Evolutionary conservation across 1,284 basidiomycete species (phyloP).

Genomic region (Boletellus deceptivus): DNA sequence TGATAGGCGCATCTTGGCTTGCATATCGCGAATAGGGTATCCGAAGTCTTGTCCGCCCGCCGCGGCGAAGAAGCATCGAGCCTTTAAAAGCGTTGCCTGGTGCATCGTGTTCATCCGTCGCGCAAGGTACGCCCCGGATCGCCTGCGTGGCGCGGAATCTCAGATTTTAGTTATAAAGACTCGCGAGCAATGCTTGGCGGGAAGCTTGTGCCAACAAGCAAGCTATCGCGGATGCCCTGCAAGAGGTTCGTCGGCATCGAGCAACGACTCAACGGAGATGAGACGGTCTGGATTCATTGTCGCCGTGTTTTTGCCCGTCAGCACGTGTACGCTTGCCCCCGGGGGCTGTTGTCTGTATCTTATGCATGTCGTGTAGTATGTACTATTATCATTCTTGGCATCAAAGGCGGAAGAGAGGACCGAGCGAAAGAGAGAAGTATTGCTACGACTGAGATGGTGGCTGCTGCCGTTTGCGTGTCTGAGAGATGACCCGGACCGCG

Average conservation of each 20-base stretch:
- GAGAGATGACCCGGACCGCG: constrained; percentile 60
- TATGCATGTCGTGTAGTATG: constrained; percentile 19
- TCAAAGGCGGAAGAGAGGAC: not conserved
- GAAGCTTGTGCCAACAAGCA: constrained; percentile 58
- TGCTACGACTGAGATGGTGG: constrained; percentile 20
- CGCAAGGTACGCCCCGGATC: constrained; percentile 52
- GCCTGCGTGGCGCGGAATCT: constrained; percentile 1
- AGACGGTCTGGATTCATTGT: constrained; percentile 7
- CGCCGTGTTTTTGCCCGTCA: constrained; percentile 5
- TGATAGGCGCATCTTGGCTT: constrained; percentile 74
- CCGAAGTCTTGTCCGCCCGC: constrained; percentile 37
- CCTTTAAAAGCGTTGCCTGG: constrained; percentile 58
- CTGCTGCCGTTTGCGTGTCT: constrained; percentile 32
- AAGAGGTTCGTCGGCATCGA: constrained; percentile 64
- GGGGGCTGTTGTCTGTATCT: constrained; percentile 23
- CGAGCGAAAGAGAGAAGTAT: not conserved
- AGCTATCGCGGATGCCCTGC: constrained; percentile 60
- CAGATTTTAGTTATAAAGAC: constrained; percentile 37
- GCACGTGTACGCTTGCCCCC: not conserved
- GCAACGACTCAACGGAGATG: constrained; percentile 20
- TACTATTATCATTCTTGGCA: constrained; percentile 18
- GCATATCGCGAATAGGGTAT: constrained; percentile 76
- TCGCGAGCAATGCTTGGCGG: constrained; percentile 59
- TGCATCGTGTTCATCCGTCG: constrained; percentile 67
- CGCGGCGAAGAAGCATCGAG: constrained; percentile 39